Evolutionary conservation across 331 rosid genomes (phyloP), one percentile per base, ranked within the genome.

Genomic region (Pyrus hybrid): DNA sequence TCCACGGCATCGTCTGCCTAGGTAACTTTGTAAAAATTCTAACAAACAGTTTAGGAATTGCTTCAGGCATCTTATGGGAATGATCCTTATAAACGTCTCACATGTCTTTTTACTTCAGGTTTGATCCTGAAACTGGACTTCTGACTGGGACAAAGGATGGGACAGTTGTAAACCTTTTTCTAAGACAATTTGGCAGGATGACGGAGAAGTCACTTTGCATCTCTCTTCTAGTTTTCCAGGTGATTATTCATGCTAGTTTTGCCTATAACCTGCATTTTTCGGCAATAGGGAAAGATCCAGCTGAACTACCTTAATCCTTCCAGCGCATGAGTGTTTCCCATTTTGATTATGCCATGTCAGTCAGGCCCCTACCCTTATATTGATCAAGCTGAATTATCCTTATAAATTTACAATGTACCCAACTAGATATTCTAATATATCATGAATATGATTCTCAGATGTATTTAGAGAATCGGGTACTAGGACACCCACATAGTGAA

Each of bases 121-220:
- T 90, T 82, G 93, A 92, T 74, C 93, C 99, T 74, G 85, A 79
- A 72, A 90, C 96, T 76, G 88, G 96, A 63, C 83, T 92, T 66
- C 83, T 95, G 76, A 92, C 99, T 20, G 99, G 99, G 71, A 95
- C 99, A 81, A 92, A 86, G 13, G 99, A 95, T 57, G 99, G 99
- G 68, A 95, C 99, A 16, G 97, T 95, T 0, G 97, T 95, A 23
- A 95, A 95, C 86, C 79, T 92, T 77, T 92, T 89, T 83, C 80
- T 95, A 72, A 89, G 99, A 80, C 76, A 26, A 57, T 88, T 92
- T 41, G 97, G 99, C 74, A 79, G 71, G 81, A 86, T 79, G 80
- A 87, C 99, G 0, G 99, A 95, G 78, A 92, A 83, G 80, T 56
- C 91, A 51, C 97, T 95, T 63, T 95, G 99, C 74, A 71, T 87